Evolutionary conservation across 495 filamentous ascomycete species (phyloP).

Genomic region (Xylaria grammica): DNA sequence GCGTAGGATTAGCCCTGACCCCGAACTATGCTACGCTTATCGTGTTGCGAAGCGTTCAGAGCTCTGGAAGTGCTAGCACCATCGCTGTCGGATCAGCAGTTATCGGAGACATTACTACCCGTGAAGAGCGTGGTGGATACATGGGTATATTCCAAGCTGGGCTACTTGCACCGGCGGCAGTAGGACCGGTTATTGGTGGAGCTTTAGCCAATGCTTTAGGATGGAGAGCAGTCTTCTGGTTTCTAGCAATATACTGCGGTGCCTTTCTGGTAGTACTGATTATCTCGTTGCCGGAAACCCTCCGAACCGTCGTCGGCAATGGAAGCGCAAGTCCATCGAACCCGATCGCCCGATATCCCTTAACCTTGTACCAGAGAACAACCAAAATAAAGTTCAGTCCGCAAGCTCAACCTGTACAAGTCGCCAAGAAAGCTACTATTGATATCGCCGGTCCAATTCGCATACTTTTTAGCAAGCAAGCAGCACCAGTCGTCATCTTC

Average conservation of each 20-base stretch:
- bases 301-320: slow-evolving; percentile 59
- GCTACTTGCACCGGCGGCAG: slow-evolving; percentile 50
- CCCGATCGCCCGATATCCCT: slow-evolving; percentile 39
- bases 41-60: slow-evolving; percentile 56
- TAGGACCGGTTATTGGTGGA: slow-evolving; percentile 63
- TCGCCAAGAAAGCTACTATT: slow-evolving; percentile 38
- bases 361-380: slow-evolving; percentile 41
- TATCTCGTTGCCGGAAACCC: slow-evolving; percentile 59
- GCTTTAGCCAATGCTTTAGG: slow-evolving; percentile 55
- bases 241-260: slow-evolving; percentile 55
- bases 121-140: slow-evolving; percentile 58
- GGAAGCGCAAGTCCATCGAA: slow-evolving; percentile 43
- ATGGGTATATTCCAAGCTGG: slow-evolving; percentile 62
- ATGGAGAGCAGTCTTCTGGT: slow-evolving; percentile 65
- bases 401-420: slow-evolving; percentile 22
- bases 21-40: slow-evolving; percentile 54
- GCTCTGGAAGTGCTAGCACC: slow-evolving; percentile 56
- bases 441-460: slow-evolving; percentile 50
- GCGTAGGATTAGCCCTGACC: slow-evolving; percentile 53
- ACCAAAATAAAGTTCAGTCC: slow-evolving; percentile 31
- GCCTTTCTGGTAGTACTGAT: slow-evolving; percentile 49
- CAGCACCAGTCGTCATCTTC: slow-evolving; percentile 55
- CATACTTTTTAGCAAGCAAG: slow-evolving; percentile 50
- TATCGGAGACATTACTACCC: slow-evolving; percentile 60
- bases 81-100: slow-evolving; percentile 63